These are phyloP conservation scores for Sorghum bicolor DNA, from an alignment of 176 grass and related monocot species.

Conservation along the genomic window Sorghum_bicolor_NCBIv3 NC_012878.2:55779001-55779500, in stretches of 20 bases:
- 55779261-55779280: not conserved
- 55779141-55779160: conserved; percentile 74
- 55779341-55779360: conserved; percentile 61
- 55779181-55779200: conserved; percentile 47
- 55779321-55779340: conserved; percentile 33
- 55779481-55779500: conserved; percentile 2
- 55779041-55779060: conserved; percentile 67
- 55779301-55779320: conserved; percentile 35
- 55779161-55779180: conserved; percentile 55
- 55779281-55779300: not conserved
- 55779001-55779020: not conserved
- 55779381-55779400: conserved; percentile 73
- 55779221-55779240: conserved; percentile 36
- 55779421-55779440: conserved; percentile 77
- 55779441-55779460: conserved; percentile 87
- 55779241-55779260: conserved; percentile 59
- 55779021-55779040: conserved; percentile 26
- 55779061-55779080: conserved; percentile 79
- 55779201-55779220: conserved; percentile 28
- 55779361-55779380: conserved; percentile 86
- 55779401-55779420: conserved; percentile 72
- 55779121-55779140: conserved; percentile 48
- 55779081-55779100: conserved; percentile 52
- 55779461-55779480: conserved; percentile 31
- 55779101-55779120: conserved; percentile 62